phyloP scores from a whole-genome alignment of 2,329 filamentous ascomycete species.

The Xylariales sp. region DNA sequence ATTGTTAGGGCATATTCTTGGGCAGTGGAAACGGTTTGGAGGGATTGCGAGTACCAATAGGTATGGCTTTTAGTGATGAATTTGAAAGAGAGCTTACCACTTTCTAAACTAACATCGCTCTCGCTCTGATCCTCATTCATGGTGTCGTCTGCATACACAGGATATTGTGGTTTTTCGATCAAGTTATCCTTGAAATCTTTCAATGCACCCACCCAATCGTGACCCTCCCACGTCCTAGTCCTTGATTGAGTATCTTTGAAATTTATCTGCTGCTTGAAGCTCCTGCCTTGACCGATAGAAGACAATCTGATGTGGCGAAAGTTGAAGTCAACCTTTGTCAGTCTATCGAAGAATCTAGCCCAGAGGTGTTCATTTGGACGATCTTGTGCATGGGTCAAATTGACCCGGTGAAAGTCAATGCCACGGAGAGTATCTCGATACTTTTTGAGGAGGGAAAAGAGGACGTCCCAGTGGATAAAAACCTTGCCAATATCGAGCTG shows the following conservation, averaged over 20 bases:
- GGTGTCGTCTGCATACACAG: no score
- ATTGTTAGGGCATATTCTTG: no score
- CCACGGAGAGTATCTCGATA: conserved; percentile 37
- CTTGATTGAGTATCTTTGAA: background rate
- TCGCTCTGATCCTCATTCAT: no score
- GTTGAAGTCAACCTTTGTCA: conserved; percentile 27
- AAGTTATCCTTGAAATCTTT: conserved; percentile 19
- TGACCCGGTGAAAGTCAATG: conserved; percentile 43
- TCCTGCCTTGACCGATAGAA: conserved; percentile 2
- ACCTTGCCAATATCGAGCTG: conserved; percentile 40
- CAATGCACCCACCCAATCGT: conserved; percentile 30
- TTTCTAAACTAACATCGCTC: no score
- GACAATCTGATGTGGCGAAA: conserved; percentile 28
- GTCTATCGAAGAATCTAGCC: conserved; percentile 29
- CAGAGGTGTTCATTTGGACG: conserved; percentile 31
- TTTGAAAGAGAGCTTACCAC: no score
- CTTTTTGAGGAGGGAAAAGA: conserved; percentile 33
- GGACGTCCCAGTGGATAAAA: conserved; percentile 17
- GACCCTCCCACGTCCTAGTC: conserved; percentile 19
- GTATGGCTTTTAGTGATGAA: no score
- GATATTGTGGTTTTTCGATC: no score
- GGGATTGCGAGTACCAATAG: no score
- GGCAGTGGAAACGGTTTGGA: no score
- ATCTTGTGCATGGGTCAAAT: conserved; percentile 12
- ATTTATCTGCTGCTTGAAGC: conserved; percentile 15